These are phyloP conservation scores for Naganishia albida DNA, from an alignment of 1,284 basidiomycete species.

Conservation along the genomic window DNA sequence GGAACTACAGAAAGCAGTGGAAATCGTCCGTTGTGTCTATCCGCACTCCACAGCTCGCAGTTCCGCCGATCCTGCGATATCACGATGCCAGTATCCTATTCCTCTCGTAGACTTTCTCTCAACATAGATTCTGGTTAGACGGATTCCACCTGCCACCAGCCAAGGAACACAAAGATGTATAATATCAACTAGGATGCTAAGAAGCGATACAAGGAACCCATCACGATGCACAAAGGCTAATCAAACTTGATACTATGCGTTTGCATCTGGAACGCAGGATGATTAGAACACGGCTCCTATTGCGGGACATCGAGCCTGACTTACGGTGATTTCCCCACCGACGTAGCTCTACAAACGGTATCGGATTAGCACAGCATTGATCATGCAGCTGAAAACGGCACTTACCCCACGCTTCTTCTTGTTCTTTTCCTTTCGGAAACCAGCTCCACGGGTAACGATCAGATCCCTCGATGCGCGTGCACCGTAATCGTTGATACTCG, in stretches of 20 bases:
- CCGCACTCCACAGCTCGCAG: too few species aligned
- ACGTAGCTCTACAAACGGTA: conserved; percentile 63
- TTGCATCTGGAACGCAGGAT: conserved; percentile 60
- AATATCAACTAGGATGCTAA: neutral
- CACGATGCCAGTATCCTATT: too few species aligned
- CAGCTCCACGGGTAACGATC: conserved; percentile 87
- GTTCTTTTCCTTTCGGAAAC: conserved; percentile 98
- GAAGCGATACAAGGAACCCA: conserved; percentile 2
- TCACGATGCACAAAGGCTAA: conserved; percentile 36
- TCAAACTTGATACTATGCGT: conserved; percentile 83
- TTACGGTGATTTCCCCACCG: conserved; percentile 86
- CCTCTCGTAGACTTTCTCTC: too few species aligned
- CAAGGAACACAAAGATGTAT: too few species aligned
- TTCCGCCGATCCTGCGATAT: too few species aligned
- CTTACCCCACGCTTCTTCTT: conserved; percentile 88
- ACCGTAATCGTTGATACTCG: conserved; percentile 76
- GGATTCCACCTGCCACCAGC: too few species aligned
- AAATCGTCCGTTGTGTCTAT: too few species aligned
- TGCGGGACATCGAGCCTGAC: conserved; percentile 41
- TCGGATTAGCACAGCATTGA: conserved; percentile 6
- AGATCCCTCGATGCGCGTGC: conserved; percentile 80
- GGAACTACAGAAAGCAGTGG: too few species aligned
- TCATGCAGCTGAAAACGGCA: conserved; percentile 10
- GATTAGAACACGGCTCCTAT: conserved; percentile 28
- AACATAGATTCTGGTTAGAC: too few species aligned